Base-by-base conservation (phyloP, 192 early-diverging fungal species). In the Phycomyces nitens region DNA sequence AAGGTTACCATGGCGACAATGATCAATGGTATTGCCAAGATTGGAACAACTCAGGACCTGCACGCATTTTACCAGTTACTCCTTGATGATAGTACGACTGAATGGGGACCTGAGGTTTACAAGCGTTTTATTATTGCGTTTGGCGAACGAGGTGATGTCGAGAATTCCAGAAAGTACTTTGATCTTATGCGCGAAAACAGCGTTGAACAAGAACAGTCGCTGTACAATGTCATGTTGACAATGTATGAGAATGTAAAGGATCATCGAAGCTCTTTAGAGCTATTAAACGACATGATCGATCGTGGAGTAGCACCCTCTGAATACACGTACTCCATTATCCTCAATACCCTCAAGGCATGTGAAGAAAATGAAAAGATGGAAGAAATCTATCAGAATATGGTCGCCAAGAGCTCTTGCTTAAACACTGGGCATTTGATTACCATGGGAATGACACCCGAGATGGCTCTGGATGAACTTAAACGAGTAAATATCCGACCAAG, bases 211-310 rank as follows among this genome's bases (percentile, higher is more conserved):
- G 51, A 59, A 16, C 58, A 50, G 1, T 21, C 53, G 20, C 44
- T 57, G 22, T 79, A 73, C 40, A 66, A 68, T 47, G 15, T 47
- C 2, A 71, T 79, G 68, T 58, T 77, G 6, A 21, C 23, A 12
- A 57, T 53, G n/a, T 49, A 56, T 38, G 26, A 20, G 23, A 59
- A 55, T 10, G 14, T 42, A 3, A 44, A 71, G 0, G 39, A 51
- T 6, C n/a, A 43, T 2, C 49, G 3, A n/a, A 54, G 24, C 61
- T 58, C 1, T n/a, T 11, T 64, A 8, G 51, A 61, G 7, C n/a
- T 77, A 4, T 73, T 67, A 26, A 1, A 54, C 0, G 50, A 68
- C n/a, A 68, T 79, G 69, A 40, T 60, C 53, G 9, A 39, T 0
- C 34, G 50, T 12, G 49, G 27, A 18, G 26, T 70, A 3, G 18